A percentile compares a stretch with the other conserved stretches of the same genome.
These are phyloP conservation scores for Neodidymelliopsis sp. DNA, from an alignment of 2,329 filamentous ascomycete species.

Conservation along the genomic window DNA sequence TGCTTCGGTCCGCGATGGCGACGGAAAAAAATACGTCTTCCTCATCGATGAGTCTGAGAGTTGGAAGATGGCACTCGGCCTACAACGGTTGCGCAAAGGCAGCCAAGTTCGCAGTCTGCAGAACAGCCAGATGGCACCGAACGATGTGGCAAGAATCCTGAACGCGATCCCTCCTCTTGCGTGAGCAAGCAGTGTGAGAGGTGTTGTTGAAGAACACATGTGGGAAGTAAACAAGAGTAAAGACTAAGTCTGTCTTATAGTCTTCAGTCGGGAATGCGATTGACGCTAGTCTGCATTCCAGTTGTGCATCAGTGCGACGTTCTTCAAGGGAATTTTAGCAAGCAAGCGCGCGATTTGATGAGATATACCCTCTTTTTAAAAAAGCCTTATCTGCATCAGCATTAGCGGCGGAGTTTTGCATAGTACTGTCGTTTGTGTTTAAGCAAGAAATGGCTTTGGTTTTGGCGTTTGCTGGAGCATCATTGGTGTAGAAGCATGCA, in stretches of 20 bases:
- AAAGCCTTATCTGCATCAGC: slow-evolving; percentile 20
- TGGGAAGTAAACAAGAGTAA: neutral
- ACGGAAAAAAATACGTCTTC: slow-evolving; percentile 69
- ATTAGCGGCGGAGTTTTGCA: slow-evolving; percentile 22
- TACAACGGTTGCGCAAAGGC: slow-evolving; percentile 64
- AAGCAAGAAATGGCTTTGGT: neutral
- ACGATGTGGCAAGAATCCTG: slow-evolving; percentile 51
- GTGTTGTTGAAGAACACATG: neutral
- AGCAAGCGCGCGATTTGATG: slow-evolving; percentile 15
- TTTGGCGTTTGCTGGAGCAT: slow-evolving; percentile 3
- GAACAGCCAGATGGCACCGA: slow-evolving; percentile 60
- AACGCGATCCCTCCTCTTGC: slow-evolving; percentile 38
- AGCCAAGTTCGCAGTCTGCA: slow-evolving; percentile 63
- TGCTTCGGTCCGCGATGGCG: slow-evolving; percentile 64
- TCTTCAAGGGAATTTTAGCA: neutral
- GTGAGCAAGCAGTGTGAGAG: neutral
- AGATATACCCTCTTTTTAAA: slow-evolving; percentile 18
- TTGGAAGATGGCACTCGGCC: slow-evolving; percentile 68
- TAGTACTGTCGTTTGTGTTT: slow-evolving; percentile 2
- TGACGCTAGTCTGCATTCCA: slow-evolving; percentile 7
- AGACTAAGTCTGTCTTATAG: neutral
- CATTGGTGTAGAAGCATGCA: neutral
- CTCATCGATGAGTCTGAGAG: slow-evolving; percentile 65
- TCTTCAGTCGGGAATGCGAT: neutral
- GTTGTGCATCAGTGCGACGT: slow-evolving; percentile 2